A percentile compares a stretch with the other conserved stretches of the same genome.
phyloP scores from a whole-genome alignment of 805 yeast genomes.

The Schwanniomyces vanrijiae region DNA sequence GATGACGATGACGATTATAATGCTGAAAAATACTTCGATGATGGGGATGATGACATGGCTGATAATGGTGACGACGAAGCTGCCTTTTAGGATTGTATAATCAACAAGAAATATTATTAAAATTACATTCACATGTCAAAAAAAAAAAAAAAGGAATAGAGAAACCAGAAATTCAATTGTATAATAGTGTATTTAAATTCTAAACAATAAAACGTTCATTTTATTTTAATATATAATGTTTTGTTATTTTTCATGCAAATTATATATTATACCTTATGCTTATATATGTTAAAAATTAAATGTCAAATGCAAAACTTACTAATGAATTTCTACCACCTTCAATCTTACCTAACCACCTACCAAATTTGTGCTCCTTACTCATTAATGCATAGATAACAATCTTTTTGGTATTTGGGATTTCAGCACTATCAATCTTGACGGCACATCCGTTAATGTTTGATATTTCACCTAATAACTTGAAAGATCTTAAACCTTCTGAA shows the following conservation, averaged over 20 bases:
- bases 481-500: conserved; percentile 56
- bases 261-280: background rate
- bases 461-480: conserved; percentile 56
- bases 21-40: conserved; percentile 78
- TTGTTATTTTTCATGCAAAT: background rate
- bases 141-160: background rate
- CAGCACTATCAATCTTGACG: conserved; percentile 59
- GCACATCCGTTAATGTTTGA: conserved; percentile 68
- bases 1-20: conserved; percentile 79
- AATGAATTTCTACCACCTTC: conserved; percentile 75
- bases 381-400: conserved; percentile 58
- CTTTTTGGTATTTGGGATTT: conserved; percentile 51
- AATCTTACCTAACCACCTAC: conserved; percentile 74
- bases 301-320: conserved; percentile 33
- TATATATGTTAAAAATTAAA: conserved; percentile 10
- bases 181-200: conserved; percentile 3
- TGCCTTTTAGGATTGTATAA: conserved; percentile 47
- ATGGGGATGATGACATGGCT: conserved; percentile 59
- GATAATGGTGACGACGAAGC: conserved; percentile 71
- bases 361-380: conserved; percentile 84
- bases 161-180: background rate
- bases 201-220: background rate
- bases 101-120: background rate
- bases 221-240: background rate
- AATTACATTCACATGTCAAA: background rate